A percentile compares a stretch with the other conserved stretches of the same genome.
Evolutionary conservation across 345 rosid genomes (phyloP).

Genomic region (Murraya paniculata): DNA sequence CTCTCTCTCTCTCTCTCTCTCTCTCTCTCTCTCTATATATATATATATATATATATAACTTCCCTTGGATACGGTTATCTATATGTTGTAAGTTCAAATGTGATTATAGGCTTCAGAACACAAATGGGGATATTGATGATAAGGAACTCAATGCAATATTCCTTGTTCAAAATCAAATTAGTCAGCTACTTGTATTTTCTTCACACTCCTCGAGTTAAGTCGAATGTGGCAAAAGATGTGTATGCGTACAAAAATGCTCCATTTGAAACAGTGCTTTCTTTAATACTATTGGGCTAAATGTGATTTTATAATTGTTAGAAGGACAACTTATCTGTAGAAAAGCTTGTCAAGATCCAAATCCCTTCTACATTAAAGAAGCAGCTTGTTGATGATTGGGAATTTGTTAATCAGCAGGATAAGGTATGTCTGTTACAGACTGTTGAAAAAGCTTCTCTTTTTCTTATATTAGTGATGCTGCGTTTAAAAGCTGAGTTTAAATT

Average conservation of each 20-base stretch:
- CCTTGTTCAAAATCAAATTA: not conserved
- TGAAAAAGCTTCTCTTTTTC: not conserved
- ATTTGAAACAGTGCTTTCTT: not conserved
- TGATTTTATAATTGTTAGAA: slow-evolving; percentile 39
- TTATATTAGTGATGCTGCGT: slow-evolving; percentile 1
- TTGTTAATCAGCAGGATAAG: slow-evolving; percentile 76
- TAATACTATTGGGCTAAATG: not conserved
- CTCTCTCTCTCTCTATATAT: no score
- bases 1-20: no score
- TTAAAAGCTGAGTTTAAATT: not conserved
- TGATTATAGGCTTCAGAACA: slow-evolving; percentile 8
- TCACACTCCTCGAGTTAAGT: not conserved
- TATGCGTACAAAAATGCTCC: not conserved
- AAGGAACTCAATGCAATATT: not conserved
- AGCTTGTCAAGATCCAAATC: slow-evolving; percentile 75
- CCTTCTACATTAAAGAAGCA: slow-evolving; percentile 79
- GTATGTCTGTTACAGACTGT: slow-evolving; percentile 31
- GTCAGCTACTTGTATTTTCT: not conserved
- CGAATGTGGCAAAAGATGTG: not conserved
- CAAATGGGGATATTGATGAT: not conserved
- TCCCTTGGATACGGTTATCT: not conserved
- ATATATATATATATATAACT: no score
- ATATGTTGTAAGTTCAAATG: not conserved
- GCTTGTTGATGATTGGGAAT: slow-evolving; percentile 88
- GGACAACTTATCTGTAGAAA: slow-evolving; percentile 51